Evolutionary conservation across 1,284 basidiomycete species (phyloP).

Genomic region (Ceratobasidium sp.): DNA sequence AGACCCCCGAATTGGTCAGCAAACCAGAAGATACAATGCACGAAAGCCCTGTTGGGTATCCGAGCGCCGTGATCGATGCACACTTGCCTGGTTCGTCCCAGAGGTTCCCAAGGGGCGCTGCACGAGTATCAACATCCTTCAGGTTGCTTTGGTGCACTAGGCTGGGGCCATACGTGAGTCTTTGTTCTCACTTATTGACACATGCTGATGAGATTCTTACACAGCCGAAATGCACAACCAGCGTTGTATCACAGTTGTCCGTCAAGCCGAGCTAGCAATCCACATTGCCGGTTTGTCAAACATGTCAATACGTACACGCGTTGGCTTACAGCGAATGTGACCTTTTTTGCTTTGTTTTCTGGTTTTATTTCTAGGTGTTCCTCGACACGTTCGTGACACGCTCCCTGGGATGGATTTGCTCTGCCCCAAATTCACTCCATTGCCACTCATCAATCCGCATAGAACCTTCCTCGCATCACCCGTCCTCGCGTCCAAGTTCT

Average conservation of each 20-base stretch:
- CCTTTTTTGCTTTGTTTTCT: not conserved
- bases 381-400: conserved; percentile 2
- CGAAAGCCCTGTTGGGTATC: conserved; percentile 15
- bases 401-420: conserved; percentile 16
- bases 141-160: conserved; percentile 43
- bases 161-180: conserved; percentile 19
- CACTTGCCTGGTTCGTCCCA: conserved; percentile 36
- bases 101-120: conserved; percentile 40
- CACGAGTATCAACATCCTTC: conserved; percentile 40
- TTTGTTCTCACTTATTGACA: not conserved
- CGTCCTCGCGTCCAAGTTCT: conserved; percentile 89
- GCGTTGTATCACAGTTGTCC: not conserved
- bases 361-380: not conserved
- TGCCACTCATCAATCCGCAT: conserved; percentile 83
- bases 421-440: conserved; percentile 13
- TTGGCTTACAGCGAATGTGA: not conserved
- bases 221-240: conserved; percentile 27
- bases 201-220: not conserved
- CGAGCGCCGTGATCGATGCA: not conserved
- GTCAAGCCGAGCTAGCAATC: conserved; percentile 8
- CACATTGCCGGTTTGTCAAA: conserved; percentile 18
- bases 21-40: not conserved
- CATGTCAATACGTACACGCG: not conserved
- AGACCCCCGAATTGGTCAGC: not conserved
- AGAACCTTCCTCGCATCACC: conserved; percentile 87